Evolutionary conservation across 768 basidiomycete genomes (phyloP), one percentile per base, ranked within the genome.

Genomic region (Fomitopsis serialis): DNA sequence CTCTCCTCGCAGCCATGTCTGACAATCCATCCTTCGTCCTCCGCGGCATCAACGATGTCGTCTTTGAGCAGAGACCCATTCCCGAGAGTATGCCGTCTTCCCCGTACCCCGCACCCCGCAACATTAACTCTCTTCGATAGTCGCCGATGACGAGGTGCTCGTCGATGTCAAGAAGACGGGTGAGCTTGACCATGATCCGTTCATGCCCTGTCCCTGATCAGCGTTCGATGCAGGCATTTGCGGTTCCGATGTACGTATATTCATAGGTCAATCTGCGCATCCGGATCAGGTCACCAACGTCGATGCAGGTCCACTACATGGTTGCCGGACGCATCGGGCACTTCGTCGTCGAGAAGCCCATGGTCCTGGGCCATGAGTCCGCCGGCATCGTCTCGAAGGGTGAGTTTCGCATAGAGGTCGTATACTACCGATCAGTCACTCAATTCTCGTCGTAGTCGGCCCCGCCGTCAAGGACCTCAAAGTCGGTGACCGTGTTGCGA

Each of bases 341-440:
- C 64, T 92, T 87, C 70, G 72, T 89, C 48, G 89, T 96, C 55
- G 71, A 85, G 53, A 78, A 78, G 35, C 91, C 92, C 0, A 93
- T 92, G 87, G 89, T 93, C 46, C 84, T 98, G 42, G 96, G 96
- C 19, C 96, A 98, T 64, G 96, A 98, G 72, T 92, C 92, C 2
- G 76, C 92, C 24, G 94, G 92, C 11, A 70, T 92, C 45, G 70
- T 97, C 47, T 73, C 72, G 52, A 86, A 85, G 74, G 79, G 88
- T 85, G 56, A 49, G 60, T 37, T n/a, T 12, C 36, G 35, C 22
- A 29, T 17, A 11, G 3, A 10, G n/a, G 19, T 11, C 11, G 42
- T 21, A n/a, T 15, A 45, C 8, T 46, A 17, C 19, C 6, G 15
- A 5, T 25, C 13, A 43, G 13, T 11, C 48, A 3, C n/a, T 49